Evolutionary conservation across 1,284 basidiomycete genomes (phyloP), one percentile per base, ranked within the genome.

Genomic region (Porphyrellus sp.): DNA sequence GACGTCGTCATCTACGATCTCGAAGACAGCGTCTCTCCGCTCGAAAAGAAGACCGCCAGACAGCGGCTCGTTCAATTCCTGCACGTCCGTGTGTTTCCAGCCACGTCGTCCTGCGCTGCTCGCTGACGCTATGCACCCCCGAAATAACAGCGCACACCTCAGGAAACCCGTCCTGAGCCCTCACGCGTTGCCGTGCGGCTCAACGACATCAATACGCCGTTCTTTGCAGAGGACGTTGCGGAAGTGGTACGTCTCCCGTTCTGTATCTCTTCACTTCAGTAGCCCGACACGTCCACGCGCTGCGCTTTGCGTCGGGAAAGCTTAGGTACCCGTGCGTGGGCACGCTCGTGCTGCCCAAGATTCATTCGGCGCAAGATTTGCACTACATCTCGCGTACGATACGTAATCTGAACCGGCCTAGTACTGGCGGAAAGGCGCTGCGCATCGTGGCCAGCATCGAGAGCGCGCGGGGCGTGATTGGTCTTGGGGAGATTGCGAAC

Each of bases 1-100:
- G 91, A 93, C 61, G 77, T 85, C 30, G 75, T 93, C 28, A 85
- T 91, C n/a, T 93, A 91, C 64, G 91, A 93, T 71, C 75, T 93
- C 18, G 91, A 93, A 65, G 91, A 93, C 66, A 89, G 87, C 53
- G 82, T 93, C 0, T 76, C 89, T 6, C 66, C 72, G 2, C 58
- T 63, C 8, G 82, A 86, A 63, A 93, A 93, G 70, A 65, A 67
- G 9, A 71, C 74, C 46, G 89, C 91, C 0, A 75, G 91, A 54
- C 63, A 67, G 2, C 74, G 82, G 20, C 72, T 93, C 4, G 66
- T 70, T 16, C 70, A 74, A 8, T 88, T 92, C 59, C 71, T 92
- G 3, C 67, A 74, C 28, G 84, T 85, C 63, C 52, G 77, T 70
- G 23, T 37, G 38, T 34, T 49, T 48, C 47, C 30, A 42, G n/a